Evolutionary conservation across 2,329 filamentous ascomycete genomes (phyloP).

Genomic region (Neonectria magnoliae): DNA sequence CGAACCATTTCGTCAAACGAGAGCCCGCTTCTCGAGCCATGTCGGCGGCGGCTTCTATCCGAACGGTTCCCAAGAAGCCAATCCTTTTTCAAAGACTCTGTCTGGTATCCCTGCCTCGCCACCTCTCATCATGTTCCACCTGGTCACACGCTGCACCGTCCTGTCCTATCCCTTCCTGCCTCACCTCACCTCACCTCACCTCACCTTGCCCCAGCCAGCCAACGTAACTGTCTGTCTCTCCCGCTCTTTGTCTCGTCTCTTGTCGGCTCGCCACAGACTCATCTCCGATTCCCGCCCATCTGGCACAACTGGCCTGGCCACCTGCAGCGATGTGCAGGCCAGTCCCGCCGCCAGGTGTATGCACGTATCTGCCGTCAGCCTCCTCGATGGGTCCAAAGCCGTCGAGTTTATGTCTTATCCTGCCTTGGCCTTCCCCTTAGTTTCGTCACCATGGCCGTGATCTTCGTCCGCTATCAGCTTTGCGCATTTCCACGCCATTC

Average conservation of each 20-base stretch:
- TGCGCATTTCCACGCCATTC: background rate
- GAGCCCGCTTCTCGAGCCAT: constrained; percentile 2
- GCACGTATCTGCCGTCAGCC: constrained; percentile 22
- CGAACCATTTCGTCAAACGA: constrained; percentile 6
- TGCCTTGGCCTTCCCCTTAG: constrained; percentile 6
- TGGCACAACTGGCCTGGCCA: constrained; percentile 13
- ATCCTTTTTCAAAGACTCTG: background rate
- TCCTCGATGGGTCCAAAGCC: constrained; percentile 14
- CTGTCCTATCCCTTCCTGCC: background rate
- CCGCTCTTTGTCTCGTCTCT: constrained; percentile 9
- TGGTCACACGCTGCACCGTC: background rate
- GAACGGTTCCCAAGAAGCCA: background rate
- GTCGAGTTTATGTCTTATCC: constrained; percentile 4
- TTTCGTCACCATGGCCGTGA: constrained; percentile 24
- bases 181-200: background rate
- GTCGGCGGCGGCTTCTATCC: background rate
- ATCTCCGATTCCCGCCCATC: constrained; percentile 16
- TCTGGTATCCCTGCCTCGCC: background rate
- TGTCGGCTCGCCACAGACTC: constrained; percentile 8
- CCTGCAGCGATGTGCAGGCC: constrained; percentile 23
- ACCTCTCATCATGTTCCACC: background rate
- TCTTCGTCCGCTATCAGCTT: constrained; percentile 9
- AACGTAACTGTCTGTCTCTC: background rate
- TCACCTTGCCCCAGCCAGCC: background rate
- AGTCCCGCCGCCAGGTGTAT: constrained; percentile 6